Conservation (phyloP, 192 early-diverging fungal species). For the Coemansia sp. region DNA sequence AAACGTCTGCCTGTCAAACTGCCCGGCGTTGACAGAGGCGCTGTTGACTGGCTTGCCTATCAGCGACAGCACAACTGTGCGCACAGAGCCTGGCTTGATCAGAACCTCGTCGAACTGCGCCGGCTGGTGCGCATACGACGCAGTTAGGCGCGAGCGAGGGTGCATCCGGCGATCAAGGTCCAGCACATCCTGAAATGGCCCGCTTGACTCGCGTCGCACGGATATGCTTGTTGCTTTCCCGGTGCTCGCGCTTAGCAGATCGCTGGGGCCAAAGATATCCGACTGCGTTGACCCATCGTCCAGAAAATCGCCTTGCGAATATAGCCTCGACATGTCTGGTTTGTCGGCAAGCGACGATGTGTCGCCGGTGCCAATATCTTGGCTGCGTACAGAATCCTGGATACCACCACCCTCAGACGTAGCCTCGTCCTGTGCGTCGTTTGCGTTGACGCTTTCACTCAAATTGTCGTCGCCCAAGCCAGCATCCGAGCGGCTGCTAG, state of each 20-base stretch:
- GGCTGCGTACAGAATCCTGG: background rate
- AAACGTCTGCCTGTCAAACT: conserved; percentile 66
- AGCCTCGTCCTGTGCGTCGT: conserved; percentile 7
- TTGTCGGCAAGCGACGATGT: background rate
- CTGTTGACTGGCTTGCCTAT: conserved; percentile 27
- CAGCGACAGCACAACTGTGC: conserved; percentile 79
- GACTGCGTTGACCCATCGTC: conserved; percentile 6
- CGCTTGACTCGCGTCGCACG: background rate
- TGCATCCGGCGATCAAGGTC: conserved; percentile 7
- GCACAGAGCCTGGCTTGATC: conserved; percentile 79
- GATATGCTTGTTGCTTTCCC: background rate
- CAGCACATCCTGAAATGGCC: background rate
- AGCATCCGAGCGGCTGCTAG: conserved; percentile 7
- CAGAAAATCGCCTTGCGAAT: background rate
- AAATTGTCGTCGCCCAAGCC: conserved; percentile 11
- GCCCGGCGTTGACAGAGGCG: conserved; percentile 64
- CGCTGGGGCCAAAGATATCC: background rate
- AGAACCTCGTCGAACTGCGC: conserved; percentile 73
- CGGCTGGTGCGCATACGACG: conserved; percentile 15
- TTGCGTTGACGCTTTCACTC: conserved; percentile 3
- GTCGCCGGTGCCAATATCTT: background rate
- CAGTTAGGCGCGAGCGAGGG: conserved; percentile 3
- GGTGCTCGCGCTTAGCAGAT: background rate
- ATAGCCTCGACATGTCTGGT: background rate
- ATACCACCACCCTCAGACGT: conserved; percentile 10